Base-by-base conservation (phyloP, 2,329 filamentous ascomycete species). In the Calcarisporium arbuscula region DNA sequence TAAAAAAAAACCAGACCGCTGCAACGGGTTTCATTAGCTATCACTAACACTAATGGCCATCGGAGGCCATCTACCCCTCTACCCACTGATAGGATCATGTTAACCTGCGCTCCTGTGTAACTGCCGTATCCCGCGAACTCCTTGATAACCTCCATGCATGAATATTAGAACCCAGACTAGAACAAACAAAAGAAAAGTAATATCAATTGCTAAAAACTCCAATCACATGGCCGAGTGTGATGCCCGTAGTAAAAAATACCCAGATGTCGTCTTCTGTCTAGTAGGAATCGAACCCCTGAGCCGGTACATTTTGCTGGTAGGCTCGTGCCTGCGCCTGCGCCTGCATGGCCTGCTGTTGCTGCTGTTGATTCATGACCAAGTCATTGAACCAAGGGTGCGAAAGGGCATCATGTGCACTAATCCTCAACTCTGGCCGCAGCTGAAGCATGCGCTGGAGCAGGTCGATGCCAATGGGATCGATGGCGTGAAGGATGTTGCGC, bases 331-430 rank as follows among this genome's bases (percentile, higher is more conserved):
- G 65, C 11, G 62, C 56, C 40, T 69, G 65, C 20, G 55, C 54
- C 36, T 51, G 54, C 23, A 59, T 51, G 18, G 54, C 51, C 23
- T 56, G 63, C 19, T 60, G 58, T 26, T 65, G 62, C 34, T 65
- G 62, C 32, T 72, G 68, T 38, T 76, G 68, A 39, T 72, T 68
- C 50, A 77, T 68, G 11, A 79, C 65, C 12, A 88, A 59, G 49
- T 90, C 85, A 43, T 71, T 76, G 65, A 98, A 98, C 92, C 92
- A 98, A 0, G 83, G 85, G 57, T 98, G 92, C 48, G 82, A 74
- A 26, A 96, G 68, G 4, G 92, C 89, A 43, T 94, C 86, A 33
- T 81, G 72, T 3, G 92, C 92, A 48, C 84, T 89, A 54, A 95
- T 85, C 36, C 92, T 79, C 61, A 94, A 79, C 62, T 98, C 92